Percentiles rank a stretch among this genome's conserved stretches.
These are phyloP conservation scores for Zizania palustris DNA, from an alignment of 202 grass and related monocot species.

Conservation along the genomic window DNA sequence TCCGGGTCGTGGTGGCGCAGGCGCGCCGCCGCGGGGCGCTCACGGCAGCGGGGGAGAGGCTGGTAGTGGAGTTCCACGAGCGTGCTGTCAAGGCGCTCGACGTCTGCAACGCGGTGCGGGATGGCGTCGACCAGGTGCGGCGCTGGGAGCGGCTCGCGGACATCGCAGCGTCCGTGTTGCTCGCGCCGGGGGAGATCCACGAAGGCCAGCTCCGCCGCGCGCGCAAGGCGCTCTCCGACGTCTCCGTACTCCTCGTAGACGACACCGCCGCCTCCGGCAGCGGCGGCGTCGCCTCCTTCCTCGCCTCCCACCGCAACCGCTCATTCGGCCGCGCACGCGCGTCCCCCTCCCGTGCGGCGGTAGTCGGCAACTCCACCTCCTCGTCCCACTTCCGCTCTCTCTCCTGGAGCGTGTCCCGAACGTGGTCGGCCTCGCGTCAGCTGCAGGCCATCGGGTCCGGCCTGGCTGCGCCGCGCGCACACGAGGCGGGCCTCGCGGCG, in stretches of 20 bases:
- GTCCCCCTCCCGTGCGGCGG: conserved; percentile 41
- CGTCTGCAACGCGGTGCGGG: conserved; percentile 89
- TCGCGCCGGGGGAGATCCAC: conserved; percentile 46
- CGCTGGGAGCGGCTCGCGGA: conserved; percentile 82
- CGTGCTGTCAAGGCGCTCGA: conserved; percentile 90
- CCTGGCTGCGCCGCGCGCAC: conserved; percentile 66
- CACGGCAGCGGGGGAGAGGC: conserved; percentile 55
- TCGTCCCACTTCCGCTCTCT: conserved; percentile 83
- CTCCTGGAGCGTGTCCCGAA: conserved; percentile 89
- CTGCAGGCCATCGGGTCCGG: conserved; percentile 76
- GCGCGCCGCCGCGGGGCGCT: too few species aligned
- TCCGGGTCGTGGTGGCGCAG: too few species aligned
- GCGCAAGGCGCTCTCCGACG: conserved; percentile 81
- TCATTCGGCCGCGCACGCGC: conserved; percentile 81
- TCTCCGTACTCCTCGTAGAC: conserved; percentile 76
- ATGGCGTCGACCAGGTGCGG: conserved; percentile 80
- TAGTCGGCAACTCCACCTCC: conserved; percentile 36
- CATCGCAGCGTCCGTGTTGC: conserved; percentile 73
- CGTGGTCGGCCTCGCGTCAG: conserved; percentile 89
- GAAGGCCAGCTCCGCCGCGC: conserved; percentile 84
- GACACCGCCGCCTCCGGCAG: conserved; percentile 57
- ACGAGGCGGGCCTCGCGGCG: conserved; percentile 69
- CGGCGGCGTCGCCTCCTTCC: conserved; percentile 54
- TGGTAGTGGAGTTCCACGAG: conserved; percentile 87
- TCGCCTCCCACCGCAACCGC: conserved; percentile 79